Evolutionary conservation across 78 protist species (phyloP).

Genomic region (Planoprotostelium fungivorum): DNA sequence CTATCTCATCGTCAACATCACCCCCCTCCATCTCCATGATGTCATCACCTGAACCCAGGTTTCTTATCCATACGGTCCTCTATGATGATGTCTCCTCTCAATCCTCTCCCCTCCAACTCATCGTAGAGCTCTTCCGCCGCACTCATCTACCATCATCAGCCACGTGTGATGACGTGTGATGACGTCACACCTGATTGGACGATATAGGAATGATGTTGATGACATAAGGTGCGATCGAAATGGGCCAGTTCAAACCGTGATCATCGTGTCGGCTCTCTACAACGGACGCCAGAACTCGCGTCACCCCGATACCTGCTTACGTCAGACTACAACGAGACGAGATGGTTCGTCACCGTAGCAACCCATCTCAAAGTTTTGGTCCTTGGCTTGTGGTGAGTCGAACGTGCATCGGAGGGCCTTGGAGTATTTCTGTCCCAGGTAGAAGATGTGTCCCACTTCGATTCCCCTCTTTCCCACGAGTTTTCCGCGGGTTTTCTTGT

Average conservation of each 20-base stretch:
- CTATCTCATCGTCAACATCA: not conserved
- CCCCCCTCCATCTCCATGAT: not conserved
- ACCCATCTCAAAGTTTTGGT: slow-evolving; percentile 52
- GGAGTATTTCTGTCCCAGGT: slow-evolving; percentile 51
- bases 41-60: not conserved
- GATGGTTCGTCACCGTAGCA: slow-evolving; percentile 19
- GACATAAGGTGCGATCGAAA: slow-evolving; percentile 32
- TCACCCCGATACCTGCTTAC: slow-evolving; percentile 36
- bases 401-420: not conserved
- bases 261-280: slow-evolving; percentile 11
- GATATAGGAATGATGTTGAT: slow-evolving; percentile 26
- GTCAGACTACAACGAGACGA: not conserved
- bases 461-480: slow-evolving; percentile 18
- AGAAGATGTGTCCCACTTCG: slow-evolving; percentile 65
- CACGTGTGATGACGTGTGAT: not conserved
- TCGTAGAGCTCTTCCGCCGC: not conserved
- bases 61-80: not conserved
- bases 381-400: not conserved
- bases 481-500: not conserved
- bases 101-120: not conserved
- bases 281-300: slow-evolving; percentile 45
- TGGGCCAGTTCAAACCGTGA: slow-evolving; percentile 34
- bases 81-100: not conserved
- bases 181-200: not conserved
- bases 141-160: not conserved